Base-by-base conservation (phyloP, 2,329 filamentous ascomycete genomes). In the Phaeosphaeriaceae sp. region DNA sequence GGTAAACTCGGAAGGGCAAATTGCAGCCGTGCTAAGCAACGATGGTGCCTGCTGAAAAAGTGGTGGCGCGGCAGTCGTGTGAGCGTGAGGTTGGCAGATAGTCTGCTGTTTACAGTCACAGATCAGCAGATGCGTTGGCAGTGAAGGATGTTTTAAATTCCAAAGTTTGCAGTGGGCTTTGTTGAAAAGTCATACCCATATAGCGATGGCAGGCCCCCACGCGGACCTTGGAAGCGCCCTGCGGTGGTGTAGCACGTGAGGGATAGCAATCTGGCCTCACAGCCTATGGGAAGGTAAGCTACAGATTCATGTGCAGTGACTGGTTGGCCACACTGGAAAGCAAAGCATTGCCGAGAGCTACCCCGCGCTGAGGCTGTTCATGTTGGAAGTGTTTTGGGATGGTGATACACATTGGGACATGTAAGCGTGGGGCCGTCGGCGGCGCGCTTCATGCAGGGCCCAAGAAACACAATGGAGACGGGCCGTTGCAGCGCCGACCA, bases 1-100 rank as follows among this genome's bases (percentile, higher is more conserved):
- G 60, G 62, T 62, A 68, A 68, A 62, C 48, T 46, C 51, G 56
- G 59, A 57, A 50, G 17, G 16, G 41, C 46, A 44, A 44, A 43
- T 44, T 40, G 41, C 41, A 23, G 39, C 13, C 37, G 21, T 16
- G 36, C 44, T 30, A 4, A 46, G 29, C 35, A 48, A 28, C 23
- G 36, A n/a, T 47, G 44, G 13, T 28, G 44, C 35, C 35, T 34
- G 30, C 28, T 7, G 17, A 12, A 35, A 4, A 17, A 18, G 17
- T 13, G 28, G 41, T 36, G 43, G 43, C 43, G 43, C 36, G 28
- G 26, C 36, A 18, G 23, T 33, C 18, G 15, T 4, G 18, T 40
- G 35, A 46, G 13, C 7, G 23, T 26, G 11, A 11, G 23, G 23
- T 26, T 26, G 23, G 23, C 7, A 26, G 23, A 26, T 7, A 7